Conservation (phyloP, 2,329 filamentous ascomycete species). For the Trichoderma guizhouense region DNA sequence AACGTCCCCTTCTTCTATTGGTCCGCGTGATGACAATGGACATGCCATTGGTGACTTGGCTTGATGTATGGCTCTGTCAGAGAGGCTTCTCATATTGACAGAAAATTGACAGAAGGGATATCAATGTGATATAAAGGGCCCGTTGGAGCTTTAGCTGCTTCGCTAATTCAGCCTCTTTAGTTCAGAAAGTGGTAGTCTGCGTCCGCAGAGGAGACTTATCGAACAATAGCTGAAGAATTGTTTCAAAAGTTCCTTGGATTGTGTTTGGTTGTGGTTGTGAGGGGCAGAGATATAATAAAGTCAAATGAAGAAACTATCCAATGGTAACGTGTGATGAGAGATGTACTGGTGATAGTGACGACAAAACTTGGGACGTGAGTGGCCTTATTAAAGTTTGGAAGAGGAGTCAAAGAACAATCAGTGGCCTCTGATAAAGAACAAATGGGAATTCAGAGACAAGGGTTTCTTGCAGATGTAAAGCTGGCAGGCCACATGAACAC, state of each 20-base stretch:
- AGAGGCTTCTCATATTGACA: constrained; percentile 3
- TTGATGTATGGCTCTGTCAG: background rate
- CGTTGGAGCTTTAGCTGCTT: background rate
- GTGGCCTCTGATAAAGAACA: constrained; percentile 12
- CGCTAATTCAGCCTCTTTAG: background rate
- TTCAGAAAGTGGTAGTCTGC: background rate
- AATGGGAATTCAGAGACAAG: constrained; percentile 6
- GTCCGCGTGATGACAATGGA: background rate
- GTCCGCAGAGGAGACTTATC: background rate
- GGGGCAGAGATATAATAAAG: background rate
- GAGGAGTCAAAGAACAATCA: background rate
- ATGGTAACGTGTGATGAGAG: background rate
- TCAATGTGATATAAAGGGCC: background rate
- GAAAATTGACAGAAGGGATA: background rate
- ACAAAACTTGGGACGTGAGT: background rate
- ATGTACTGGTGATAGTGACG: background rate
- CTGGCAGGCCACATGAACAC: constrained; percentile 10
- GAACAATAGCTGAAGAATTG: background rate
- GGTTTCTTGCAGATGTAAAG: background rate
- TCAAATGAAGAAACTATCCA: background rate
- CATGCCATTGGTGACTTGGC: constrained; percentile 6
- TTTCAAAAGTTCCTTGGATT: background rate
- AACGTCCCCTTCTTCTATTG: background rate
- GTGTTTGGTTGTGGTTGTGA: background rate
- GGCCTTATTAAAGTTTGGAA: background rate